Evolutionary conservation across 139 green algal genomes (phyloP).

Genomic region (Tetradesmus obliquus): DNA sequence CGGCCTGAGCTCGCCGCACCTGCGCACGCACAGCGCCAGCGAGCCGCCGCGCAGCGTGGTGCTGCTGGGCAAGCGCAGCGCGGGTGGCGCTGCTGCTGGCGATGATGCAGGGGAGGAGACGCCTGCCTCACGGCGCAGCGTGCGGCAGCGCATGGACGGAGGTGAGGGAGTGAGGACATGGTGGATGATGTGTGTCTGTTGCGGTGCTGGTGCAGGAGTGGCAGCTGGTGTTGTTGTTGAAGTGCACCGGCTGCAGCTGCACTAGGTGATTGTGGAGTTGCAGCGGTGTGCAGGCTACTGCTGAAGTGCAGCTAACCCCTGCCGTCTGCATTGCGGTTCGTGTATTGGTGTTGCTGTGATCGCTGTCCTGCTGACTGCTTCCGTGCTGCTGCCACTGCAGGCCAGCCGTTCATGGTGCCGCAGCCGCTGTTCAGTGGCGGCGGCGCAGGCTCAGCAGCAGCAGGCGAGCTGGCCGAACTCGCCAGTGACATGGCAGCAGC

Average conservation of each 20-base stretch:
- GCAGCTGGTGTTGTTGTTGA: no score
- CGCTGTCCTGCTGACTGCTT: neutral
- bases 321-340: neutral
- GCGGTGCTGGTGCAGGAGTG: no score
- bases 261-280: no score
- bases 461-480: neutral
- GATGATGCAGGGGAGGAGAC: neutral
- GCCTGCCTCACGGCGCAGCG: constrained; percentile 3
- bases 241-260: no score
- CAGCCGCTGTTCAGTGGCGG: constrained; percentile 5
- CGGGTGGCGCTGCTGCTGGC: neutral
- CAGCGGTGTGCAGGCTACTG: no score
- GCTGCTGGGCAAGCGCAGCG: constrained; percentile 32
- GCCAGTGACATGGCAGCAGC: constrained; percentile 7
- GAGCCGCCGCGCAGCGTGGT: constrained; percentile 33
- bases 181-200: neutral
- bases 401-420: constrained; percentile 19
- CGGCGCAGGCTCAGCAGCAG: neutral
- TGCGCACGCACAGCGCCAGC: constrained; percentile 15
- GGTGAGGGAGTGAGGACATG: neutral
- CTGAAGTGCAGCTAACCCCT: neutral
- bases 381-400: neutral
- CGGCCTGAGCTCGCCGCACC: constrained; percentile 18
- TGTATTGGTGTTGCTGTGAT: neutral
- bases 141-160: constrained; percentile 16